Evolutionary conservation across 371 early-diverging fungal genomes (phyloP).

Genomic region (Mortierella sp.): DNA sequence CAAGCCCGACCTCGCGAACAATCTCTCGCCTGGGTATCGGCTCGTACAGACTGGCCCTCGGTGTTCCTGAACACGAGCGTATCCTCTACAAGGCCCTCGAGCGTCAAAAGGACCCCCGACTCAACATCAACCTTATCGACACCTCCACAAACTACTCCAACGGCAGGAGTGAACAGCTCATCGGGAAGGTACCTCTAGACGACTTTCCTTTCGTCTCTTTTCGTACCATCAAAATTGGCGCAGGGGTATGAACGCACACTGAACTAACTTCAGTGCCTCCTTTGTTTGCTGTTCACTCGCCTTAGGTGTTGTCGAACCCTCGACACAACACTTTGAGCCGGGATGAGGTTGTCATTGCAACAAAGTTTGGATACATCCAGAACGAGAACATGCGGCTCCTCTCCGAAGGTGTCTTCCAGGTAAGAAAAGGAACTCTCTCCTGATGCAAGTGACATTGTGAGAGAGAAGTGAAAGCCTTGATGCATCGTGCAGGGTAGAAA

Average conservation of each 20-base stretch:
- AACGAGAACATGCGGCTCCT: constrained; percentile 51
- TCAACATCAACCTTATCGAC: constrained; percentile 55
- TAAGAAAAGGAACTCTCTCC: constrained; percentile 3
- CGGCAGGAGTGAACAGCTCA: constrained; percentile 52
- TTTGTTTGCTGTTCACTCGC: neutral
- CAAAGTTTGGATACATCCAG: constrained; percentile 57
- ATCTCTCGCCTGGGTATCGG: constrained; percentile 56
- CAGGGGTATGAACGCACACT: neutral
- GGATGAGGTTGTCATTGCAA: constrained; percentile 45
- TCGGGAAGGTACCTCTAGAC: constrained; percentile 42
- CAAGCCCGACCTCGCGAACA: constrained; percentile 21
- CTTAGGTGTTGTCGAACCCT: constrained; percentile 38
- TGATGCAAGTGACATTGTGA: neutral
- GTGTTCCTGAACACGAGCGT: constrained; percentile 41
- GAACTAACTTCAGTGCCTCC: neutral
- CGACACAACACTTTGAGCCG: constrained; percentile 35
- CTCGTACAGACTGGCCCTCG: constrained; percentile 39
- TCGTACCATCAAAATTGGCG: neutral
- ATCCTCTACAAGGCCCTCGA: constrained; percentile 46
- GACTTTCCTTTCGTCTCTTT: neutral
- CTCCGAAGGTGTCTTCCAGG: constrained; percentile 39
- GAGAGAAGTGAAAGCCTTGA: neutral
- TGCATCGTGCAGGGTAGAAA: too few relatives aligned
- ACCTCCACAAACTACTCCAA: constrained; percentile 54
- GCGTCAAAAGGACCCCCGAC: constrained; percentile 43